Percentiles rank a stretch among this genome's conserved stretches.
phyloP scores from a whole-genome alignment of 148 eudicot genomes.

The Selenicereus undatus region DNA sequence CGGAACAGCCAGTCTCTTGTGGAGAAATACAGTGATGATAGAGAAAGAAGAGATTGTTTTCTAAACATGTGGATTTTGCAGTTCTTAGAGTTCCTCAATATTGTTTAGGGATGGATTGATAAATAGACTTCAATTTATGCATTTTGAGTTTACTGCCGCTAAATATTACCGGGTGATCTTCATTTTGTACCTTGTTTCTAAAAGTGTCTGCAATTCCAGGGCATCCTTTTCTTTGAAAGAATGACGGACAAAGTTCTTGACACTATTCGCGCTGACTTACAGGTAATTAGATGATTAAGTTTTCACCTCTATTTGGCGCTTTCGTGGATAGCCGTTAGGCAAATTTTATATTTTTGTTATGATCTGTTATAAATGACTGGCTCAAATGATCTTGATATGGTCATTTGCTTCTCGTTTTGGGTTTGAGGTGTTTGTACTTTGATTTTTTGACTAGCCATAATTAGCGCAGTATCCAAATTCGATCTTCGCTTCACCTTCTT shows the following conservation, averaged over 20 bases:
- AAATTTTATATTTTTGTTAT: not conserved
- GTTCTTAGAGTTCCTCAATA: not conserved
- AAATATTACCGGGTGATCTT: not conserved
- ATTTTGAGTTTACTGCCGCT: not conserved
- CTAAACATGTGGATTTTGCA: too few species aligned
- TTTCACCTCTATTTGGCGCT: not conserved
- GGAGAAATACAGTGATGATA: too few species aligned
- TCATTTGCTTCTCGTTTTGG: not conserved
- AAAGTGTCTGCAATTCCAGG: conserved; percentile 41
- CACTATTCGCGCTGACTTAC: conserved; percentile 58
- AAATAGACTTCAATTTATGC: not conserved
- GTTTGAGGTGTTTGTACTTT: not conserved
- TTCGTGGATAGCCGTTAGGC: not conserved
- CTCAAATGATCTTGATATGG: not conserved
- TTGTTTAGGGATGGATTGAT: not conserved
- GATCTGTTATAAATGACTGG: too few species aligned
- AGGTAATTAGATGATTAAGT: conserved; percentile 41
- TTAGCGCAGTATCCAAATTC: too few species aligned
- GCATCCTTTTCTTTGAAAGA: conserved; percentile 85
- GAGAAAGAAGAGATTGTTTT: too few species aligned
- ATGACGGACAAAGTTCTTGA: conserved; percentile 84
- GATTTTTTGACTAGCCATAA: not conserved
- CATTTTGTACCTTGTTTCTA: not conserved
- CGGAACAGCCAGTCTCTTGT: too few species aligned
- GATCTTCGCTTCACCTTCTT: too few species aligned